These are phyloP conservation scores for Mycena maculata DNA, from an alignment of 768 basidiomycete species.

Conservation along the genomic window DNA sequence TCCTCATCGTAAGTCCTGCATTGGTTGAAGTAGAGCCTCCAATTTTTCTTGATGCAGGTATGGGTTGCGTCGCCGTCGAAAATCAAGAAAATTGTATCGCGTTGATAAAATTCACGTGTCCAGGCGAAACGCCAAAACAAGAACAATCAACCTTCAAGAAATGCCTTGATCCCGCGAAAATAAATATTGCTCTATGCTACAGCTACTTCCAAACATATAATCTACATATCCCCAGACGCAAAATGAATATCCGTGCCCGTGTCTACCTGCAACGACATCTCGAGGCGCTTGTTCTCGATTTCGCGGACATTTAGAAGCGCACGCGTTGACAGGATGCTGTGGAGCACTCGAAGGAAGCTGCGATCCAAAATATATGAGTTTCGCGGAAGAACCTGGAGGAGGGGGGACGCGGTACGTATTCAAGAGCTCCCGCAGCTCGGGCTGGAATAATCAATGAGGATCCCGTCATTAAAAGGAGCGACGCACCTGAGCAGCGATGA, in stretches of 20 bases:
- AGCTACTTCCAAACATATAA: no score
- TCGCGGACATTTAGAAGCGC: conserved; percentile 26
- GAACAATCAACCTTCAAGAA: no score
- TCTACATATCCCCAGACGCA: neutral
- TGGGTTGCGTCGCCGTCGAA: no score
- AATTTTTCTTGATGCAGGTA: no score
- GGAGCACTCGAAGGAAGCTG: conserved; percentile 20
- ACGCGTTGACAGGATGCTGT: conserved; percentile 12
- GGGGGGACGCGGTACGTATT: conserved; percentile 5
- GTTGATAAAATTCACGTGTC: no score
- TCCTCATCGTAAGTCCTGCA: no score
- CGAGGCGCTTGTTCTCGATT: neutral
- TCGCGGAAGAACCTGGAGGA: no score
- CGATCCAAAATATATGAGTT: neutral
- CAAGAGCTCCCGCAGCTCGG: conserved; percentile 3
- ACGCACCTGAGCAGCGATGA: conserved; percentile 20
- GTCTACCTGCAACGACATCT: neutral
- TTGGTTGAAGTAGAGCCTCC: no score
- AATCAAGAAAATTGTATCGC: no score
- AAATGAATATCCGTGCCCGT: neutral
- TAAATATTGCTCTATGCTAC: no score
- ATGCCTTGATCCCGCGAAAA: no score
- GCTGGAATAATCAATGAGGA: neutral
- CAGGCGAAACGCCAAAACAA: no score
- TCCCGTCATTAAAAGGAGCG: neutral